Evolutionary conservation across 805 yeast genomes (phyloP).

Genomic region (Wickerhamomyces queroliae): DNA sequence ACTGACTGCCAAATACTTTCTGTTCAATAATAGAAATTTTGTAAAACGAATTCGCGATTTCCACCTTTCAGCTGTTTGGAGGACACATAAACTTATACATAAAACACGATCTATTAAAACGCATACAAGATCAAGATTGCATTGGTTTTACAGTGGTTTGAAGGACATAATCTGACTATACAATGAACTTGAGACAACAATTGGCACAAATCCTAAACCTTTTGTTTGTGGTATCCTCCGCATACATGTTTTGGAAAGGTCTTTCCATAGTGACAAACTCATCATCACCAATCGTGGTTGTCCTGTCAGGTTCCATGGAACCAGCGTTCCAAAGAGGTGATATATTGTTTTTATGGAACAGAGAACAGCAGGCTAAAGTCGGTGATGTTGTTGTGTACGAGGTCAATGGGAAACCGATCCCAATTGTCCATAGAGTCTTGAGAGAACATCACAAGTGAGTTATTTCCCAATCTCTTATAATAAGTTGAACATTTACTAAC

Average conservation of each 20-base stretch:
- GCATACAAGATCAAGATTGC: too few species aligned
- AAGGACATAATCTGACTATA: neutral
- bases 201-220: slow-evolving; percentile 63
- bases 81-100: neutral
- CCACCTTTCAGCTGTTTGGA: neutral
- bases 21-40: too few species aligned
- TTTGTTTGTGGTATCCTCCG: slow-evolving; percentile 77
- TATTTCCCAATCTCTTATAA: too few species aligned
- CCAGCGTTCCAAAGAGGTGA: slow-evolving; percentile 99
- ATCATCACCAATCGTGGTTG: slow-evolving; percentile 93
- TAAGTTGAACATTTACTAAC: too few species aligned
- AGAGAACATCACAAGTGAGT: slow-evolving; percentile 61
- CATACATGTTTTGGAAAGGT: slow-evolving; percentile 89
- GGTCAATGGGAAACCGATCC: slow-evolving; percentile 69
- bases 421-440: slow-evolving; percentile 94
- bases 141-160: too few species aligned
- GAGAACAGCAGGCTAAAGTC: slow-evolving; percentile 58
- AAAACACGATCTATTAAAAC: too few species aligned
- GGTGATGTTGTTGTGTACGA: slow-evolving; percentile 96
- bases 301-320: slow-evolving; percentile 97
- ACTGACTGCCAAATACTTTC: neutral
- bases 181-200: slow-evolving; percentile 58
- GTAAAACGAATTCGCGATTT: neutral
- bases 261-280: slow-evolving; percentile 73
- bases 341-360: slow-evolving; percentile 84